Evolutionary conservation across 2,329 filamentous ascomycete species (phyloP), one percentile per base, ranked within the genome.

Genomic region (Fusarium secorum): DNA sequence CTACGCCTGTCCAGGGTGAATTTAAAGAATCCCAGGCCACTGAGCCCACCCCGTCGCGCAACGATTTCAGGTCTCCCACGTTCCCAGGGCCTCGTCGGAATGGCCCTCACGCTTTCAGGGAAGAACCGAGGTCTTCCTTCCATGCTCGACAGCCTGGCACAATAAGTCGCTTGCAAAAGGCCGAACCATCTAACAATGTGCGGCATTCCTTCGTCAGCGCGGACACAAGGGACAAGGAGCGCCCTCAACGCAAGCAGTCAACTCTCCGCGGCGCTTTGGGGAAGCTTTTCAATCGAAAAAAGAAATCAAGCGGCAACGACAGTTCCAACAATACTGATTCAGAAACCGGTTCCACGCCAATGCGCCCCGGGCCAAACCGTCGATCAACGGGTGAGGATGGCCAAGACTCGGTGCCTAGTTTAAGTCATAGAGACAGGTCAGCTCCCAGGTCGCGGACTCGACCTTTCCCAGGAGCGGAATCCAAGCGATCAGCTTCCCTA

Each of bases 211-310:
- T 79, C 24, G 74, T 84, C 58, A 88, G 85, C 74, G 79, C 80
- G n/a, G 68, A 71, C 33, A 70, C 66, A 20, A 75, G 65, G 48
- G 67, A 73, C 32, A 76, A 55, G 35, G 70, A 74, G 26, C 72
- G 66, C 24, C 86, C 86, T 4, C 83, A 85, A 55, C 80, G 87
- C 64, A 90, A 89, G 71, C 89, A 87, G 76, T 89, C 88, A 2
- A 86, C 85, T 0, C 77, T 91, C 54, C 86, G 85, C 56, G 82
- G 83, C 22, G 87, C 87, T 1, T 76, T 91, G 48, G 85, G 86
- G 52, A 87, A 83, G 68, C 78, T 91, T 14, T 90, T 91, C 76
- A 86, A 87, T 18, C 85, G 87, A 64, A 88, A 84, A 68, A 87
- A 86, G 78, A 89, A 86, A 78, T 7, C 54, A 22, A 66, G 61